phyloP scores from a whole-genome alignment of 2,329 filamentous ascomycete genomes.

The Ceratocystis harringtonii region DNA sequence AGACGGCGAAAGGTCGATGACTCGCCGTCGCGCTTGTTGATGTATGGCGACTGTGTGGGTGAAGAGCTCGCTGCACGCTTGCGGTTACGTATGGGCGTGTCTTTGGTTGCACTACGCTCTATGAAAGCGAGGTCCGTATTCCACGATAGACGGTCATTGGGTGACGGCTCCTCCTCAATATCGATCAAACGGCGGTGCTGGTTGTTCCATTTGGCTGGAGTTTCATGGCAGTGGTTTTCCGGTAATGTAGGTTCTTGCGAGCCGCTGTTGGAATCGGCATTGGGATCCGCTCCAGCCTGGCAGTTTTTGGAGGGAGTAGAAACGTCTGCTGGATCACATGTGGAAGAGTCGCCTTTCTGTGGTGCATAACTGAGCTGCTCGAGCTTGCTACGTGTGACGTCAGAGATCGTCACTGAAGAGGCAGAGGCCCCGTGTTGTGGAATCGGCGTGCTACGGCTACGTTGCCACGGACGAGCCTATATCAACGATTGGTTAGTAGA shows the following conservation, averaged over 20 bases:
- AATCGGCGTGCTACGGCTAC: slow-evolving; percentile 32
- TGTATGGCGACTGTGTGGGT: slow-evolving; percentile 48
- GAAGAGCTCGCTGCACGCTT: slow-evolving; percentile 65
- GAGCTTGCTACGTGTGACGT: slow-evolving; percentile 45
- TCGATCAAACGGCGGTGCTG: slow-evolving; percentile 31
- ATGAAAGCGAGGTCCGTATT: slow-evolving; percentile 33
- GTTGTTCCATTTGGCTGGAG: slow-evolving; percentile 42
- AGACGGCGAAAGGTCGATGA: slow-evolving; percentile 16
- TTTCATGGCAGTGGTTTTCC: slow-evolving; percentile 29
- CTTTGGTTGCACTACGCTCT: slow-evolving; percentile 33
- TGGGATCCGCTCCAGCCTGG: slow-evolving; percentile 17
- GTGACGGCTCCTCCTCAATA: slow-evolving; percentile 36
- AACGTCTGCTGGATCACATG: slow-evolving; percentile 11
- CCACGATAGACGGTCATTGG: slow-evolving; percentile 48
- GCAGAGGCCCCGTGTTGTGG: background rate
- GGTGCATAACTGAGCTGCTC: slow-evolving; percentile 41
- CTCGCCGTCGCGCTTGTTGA: slow-evolving; percentile 11
- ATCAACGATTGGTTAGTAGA: slow-evolving; percentile 10
- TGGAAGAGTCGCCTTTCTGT: slow-evolving; percentile 19
- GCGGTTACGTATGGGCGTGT: slow-evolving; percentile 34
- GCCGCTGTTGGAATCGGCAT: slow-evolving; percentile 12
- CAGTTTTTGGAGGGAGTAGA: background rate
- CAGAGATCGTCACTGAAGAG: slow-evolving; percentile 31
- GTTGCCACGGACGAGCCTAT: slow-evolving; percentile 32
- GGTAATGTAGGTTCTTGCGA: slow-evolving; percentile 14